These are phyloP conservation scores for Nothophoma quercina DNA, from an alignment of 2,329 filamentous ascomycete genomes.

Conservation along the genomic window DNA sequence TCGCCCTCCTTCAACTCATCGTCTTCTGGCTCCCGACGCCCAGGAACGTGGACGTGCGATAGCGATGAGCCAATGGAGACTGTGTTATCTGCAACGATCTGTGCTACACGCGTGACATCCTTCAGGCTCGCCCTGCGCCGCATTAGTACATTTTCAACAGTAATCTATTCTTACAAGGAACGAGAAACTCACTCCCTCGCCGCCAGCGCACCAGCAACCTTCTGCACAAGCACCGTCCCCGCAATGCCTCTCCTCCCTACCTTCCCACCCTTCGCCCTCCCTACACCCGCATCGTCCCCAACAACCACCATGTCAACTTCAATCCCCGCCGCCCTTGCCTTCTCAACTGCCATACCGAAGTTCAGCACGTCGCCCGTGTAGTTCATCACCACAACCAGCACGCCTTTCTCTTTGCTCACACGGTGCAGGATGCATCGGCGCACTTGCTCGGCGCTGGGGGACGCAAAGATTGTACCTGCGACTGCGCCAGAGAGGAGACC, in stretches of 20 bases:
- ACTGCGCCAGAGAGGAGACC: slow-evolving; percentile 84
- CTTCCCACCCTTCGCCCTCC: slow-evolving; percentile 82
- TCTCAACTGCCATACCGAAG: slow-evolving; percentile 93
- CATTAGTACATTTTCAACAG: slow-evolving; percentile 14
- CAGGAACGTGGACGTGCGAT: slow-evolving; percentile 92
- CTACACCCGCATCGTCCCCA: slow-evolving; percentile 90
- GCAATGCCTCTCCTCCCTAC: slow-evolving; percentile 91
- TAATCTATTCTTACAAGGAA: too few species aligned
- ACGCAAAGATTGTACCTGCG: slow-evolving; percentile 86
- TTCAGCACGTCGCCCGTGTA: slow-evolving; percentile 82
- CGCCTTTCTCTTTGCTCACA: slow-evolving; percentile 74
- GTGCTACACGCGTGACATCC: slow-evolving; percentile 76
- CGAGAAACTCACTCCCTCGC: slow-evolving; percentile 67
- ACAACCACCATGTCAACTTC: slow-evolving; percentile 89
- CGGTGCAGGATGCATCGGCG: slow-evolving; percentile 75
- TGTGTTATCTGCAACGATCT: slow-evolving; percentile 75
- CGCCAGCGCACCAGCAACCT: slow-evolving; percentile 85
- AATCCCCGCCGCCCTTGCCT: slow-evolving; percentile 80
- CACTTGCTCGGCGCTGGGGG: slow-evolving; percentile 82
- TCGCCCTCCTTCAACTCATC: slow-evolving; percentile 68
- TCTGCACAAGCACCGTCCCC: slow-evolving; percentile 89
- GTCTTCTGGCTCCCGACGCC: slow-evolving; percentile 66
- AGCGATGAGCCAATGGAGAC: slow-evolving; percentile 87
- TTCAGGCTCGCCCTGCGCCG: slow-evolving; percentile 60
- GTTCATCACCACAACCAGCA: slow-evolving; percentile 94